phyloP scores from a whole-genome alignment of 129 eudicot species.

The Sambucus nigra region DNA sequence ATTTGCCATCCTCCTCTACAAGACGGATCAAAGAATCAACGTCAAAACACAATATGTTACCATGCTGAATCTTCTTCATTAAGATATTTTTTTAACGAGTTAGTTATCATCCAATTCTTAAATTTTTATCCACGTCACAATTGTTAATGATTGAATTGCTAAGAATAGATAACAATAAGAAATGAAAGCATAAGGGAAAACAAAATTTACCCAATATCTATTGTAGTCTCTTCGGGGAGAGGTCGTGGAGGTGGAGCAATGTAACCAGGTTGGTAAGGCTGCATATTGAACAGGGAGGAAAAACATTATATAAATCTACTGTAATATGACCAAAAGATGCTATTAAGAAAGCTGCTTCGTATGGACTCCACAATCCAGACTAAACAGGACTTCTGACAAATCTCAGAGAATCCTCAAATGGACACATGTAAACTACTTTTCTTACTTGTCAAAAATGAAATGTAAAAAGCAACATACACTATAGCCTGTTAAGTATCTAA shows the following conservation, averaged over 20 bases:
- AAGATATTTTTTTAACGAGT: not conserved
- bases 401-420: not conserved
- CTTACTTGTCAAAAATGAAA: no score
- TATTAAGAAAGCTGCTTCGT: no score
- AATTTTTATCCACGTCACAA: no score
- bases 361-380: no score
- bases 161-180: no score
- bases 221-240: slow-evolving; percentile 55
- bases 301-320: not conserved
- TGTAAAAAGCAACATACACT: not conserved
- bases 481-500: not conserved
- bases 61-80: not conserved
- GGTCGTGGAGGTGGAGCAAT: slow-evolving; percentile 67
- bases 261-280: slow-evolving; percentile 85
- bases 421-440: not conserved
- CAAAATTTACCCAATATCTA: slow-evolving; percentile 69
- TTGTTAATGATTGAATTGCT: no score
- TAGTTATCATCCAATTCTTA: not conserved
- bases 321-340: not conserved
- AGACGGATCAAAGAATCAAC: slow-evolving; percentile 7
- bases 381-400: no score
- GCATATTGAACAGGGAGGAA: slow-evolving; percentile 14
- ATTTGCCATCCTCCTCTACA: slow-evolving; percentile 92
- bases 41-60: not conserved
- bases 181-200: not conserved